Percentiles rank a stretch among this genome's conserved stretches.
phyloP scores from a whole-genome alignment of 2,329 filamentous ascomycete species.

The Fusarium tuaranense region DNA sequence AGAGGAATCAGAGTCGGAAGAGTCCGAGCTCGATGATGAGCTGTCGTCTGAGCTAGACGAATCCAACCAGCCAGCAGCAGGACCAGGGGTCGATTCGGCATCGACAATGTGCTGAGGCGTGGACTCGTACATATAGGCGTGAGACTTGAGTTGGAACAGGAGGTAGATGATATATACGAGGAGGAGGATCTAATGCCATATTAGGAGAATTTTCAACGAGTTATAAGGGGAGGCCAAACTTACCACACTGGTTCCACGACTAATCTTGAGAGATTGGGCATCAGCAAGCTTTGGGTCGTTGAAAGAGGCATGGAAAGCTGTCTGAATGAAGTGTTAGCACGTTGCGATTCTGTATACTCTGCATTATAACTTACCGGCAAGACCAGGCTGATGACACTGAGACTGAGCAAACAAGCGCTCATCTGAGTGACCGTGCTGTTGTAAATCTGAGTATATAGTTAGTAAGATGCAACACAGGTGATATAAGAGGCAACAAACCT shows the following conservation, averaged over 20 bases:
- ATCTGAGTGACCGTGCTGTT: slow-evolving; percentile 97
- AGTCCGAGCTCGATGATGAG: slow-evolving; percentile 75
- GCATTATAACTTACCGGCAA: slow-evolving; percentile 71
- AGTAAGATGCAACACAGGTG: background rate
- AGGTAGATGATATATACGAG: slow-evolving; percentile 87
- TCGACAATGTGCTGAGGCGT: slow-evolving; percentile 94
- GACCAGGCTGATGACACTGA: slow-evolving; percentile 90
- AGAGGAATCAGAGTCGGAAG: slow-evolving; percentile 69
- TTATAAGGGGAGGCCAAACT: slow-evolving; percentile 45
- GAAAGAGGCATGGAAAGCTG: slow-evolving; percentile 93
- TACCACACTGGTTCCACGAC: slow-evolving; percentile 88
- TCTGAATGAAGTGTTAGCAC: slow-evolving; percentile 60
- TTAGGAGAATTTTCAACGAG: background rate
- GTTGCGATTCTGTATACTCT: slow-evolving; percentile 51
- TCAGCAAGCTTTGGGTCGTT: slow-evolving; percentile 72
- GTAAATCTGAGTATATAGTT: slow-evolving; percentile 71
- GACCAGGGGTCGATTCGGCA: slow-evolving; percentile 87
- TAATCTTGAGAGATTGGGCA: slow-evolving; percentile 81
- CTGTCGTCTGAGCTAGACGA: slow-evolving; percentile 70
- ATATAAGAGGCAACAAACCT: slow-evolving; percentile 59
- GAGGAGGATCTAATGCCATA: slow-evolving; percentile 35
- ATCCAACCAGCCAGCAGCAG: slow-evolving; percentile 84
- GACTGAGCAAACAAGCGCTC: slow-evolving; percentile 90
- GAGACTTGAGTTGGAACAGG: slow-evolving; percentile 91
- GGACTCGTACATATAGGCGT: slow-evolving; percentile 91